Base-by-base conservation (phyloP, 2,329 filamentous ascomycete species). In the Phaeophleospora eucalypticola region DNA sequence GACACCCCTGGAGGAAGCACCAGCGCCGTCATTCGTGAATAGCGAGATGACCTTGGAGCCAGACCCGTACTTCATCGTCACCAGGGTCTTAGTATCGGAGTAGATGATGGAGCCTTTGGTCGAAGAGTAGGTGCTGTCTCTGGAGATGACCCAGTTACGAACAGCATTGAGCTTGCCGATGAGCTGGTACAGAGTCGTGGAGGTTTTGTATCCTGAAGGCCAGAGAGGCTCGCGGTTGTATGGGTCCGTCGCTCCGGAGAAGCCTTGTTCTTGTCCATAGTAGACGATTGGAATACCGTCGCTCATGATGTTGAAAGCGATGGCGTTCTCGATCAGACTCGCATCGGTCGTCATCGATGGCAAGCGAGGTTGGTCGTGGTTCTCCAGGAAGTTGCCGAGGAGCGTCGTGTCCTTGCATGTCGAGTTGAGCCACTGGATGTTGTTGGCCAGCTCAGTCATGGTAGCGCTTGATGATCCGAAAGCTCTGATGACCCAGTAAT, bases 241-340 rank as follows among this genome's bases (percentile, higher is more conserved):
- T 0, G 68, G 68, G 34, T 54, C 56, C 9, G 56, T 56, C 4
- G 49, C 19, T 10, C 58, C 59, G 1, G 66, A 61, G 57, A 74
- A 79, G 40, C 75, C 77, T 58, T 84, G 81, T 63, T 84, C 81
- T 51, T 80, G 78, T 19, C 81, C 81, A 51, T 82, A 76, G 63
- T 84, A 84, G 20, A 83, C 70, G 43, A 83, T 78, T 0, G 81
- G 80, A 34, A 84, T 77, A 14, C 81, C 81, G 43, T 81, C 71
- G 2, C 68, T 68, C 14, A 84, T 72, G 8, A 84, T 73, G 10
- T 75, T 76, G 51, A 80, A 83, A 0, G 78, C 72, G 32, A 84
- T 69, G 2, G 76, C 73, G 54, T 84, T 84, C 60, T 79, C 77
- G 36, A 79, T 75, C 3, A 82, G 70, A 50, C 75, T 63, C 2